Evolutionary conservation across 192 early-diverging fungal species (phyloP).

Genomic region (Coemansia nantahalensis): DNA sequence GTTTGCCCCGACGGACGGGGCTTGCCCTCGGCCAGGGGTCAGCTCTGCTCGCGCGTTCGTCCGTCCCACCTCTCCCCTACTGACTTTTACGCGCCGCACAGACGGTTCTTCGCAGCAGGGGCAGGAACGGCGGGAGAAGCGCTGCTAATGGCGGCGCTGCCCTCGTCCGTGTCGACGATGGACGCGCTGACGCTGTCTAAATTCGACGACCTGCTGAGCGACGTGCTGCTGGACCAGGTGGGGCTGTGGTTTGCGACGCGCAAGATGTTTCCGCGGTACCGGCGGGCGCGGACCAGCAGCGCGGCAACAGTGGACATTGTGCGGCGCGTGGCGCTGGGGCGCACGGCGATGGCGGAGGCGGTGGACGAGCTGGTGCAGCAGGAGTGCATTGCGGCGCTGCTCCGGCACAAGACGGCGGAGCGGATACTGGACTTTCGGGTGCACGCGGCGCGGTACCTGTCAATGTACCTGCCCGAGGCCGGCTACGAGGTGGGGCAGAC

Average conservation of each 20-base stretch:
- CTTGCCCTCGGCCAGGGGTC: too few relatives aligned
- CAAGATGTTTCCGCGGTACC: conserved; percentile 46
- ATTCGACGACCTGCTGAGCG: conserved; percentile 53
- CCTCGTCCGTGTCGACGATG: conserved; percentile 32
- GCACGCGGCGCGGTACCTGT: conserved; percentile 59
- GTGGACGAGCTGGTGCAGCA: conserved; percentile 27
- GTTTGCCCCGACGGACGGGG: too few relatives aligned
- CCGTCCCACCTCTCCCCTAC: too few relatives aligned
- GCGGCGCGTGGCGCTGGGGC: conserved; percentile 19
- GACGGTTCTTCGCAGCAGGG: too few relatives aligned
- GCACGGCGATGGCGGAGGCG: conserved; percentile 12
- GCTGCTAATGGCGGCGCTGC: too few relatives aligned
- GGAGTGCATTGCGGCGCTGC: conserved; percentile 32
- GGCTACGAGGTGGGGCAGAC: conserved; percentile 67
- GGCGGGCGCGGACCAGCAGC: conserved; percentile 17
- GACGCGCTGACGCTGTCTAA: conserved; percentile 48
- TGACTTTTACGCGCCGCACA: too few relatives aligned
- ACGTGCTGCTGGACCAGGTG: conserved; percentile 46
- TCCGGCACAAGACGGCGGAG: conserved; percentile 27
- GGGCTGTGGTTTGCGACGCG: conserved; percentile 48
- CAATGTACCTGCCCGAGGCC: conserved; percentile 61
- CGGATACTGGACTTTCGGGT: conserved; percentile 30
- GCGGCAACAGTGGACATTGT: conserved; percentile 10
- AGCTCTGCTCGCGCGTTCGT: too few relatives aligned
- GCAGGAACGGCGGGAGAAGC: too few relatives aligned